Evolutionary conservation across 2,329 filamentous ascomycete genomes (phyloP).

Genomic region (Xylariomycetidae sp.): DNA sequence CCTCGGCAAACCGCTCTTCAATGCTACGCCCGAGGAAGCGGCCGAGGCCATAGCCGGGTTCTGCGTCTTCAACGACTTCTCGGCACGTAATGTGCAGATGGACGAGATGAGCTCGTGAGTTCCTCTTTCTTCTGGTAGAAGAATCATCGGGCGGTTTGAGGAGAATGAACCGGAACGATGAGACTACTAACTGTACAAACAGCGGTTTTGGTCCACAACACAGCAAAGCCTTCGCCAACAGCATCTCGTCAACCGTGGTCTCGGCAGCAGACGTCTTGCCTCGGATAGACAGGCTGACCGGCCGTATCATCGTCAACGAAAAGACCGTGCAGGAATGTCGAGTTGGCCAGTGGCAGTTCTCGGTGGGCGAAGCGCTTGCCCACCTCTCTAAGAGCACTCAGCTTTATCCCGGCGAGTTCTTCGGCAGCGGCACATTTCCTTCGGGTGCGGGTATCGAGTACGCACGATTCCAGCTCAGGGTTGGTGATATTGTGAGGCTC

Average conservation of each 20-base stretch:
- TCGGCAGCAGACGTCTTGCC: conserved; percentile 19
- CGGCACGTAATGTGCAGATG: conserved; percentile 19
- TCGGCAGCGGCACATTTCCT: conserved; percentile 21
- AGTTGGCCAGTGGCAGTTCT: conserved; percentile 18
- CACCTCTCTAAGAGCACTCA: conserved; percentile 18
- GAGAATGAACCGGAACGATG: too few relatives aligned
- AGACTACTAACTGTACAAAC: neutral
- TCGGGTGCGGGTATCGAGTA: conserved; percentile 21
- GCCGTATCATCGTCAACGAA: conserved; percentile 18
- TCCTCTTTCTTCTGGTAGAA: too few relatives aligned
- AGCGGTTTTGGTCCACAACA: conserved; percentile 23
- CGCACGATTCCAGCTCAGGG: conserved; percentile 14
- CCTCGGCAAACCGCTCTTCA: conserved; percentile 16
- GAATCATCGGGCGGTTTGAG: too few relatives aligned
- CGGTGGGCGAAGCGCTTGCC: conserved; percentile 18
- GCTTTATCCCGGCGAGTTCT: conserved; percentile 23
- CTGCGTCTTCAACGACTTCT: conserved; percentile 24
- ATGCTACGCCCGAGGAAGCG: conserved; percentile 20
- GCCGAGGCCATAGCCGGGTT: conserved; percentile 20
- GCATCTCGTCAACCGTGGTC: conserved; percentile 19
- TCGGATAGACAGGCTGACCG: conserved; percentile 11
- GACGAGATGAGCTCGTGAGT: too few relatives aligned
- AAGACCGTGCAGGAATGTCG: conserved; percentile 12
- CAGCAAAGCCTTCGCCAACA: conserved; percentile 23
- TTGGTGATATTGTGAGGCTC: conserved; percentile 19